A percentile compares a stretch with the other conserved stretches of the same genome.
Conservation (phyloP, 495 filamentous ascomycete species). For the Daldinia decipiens region DNA sequence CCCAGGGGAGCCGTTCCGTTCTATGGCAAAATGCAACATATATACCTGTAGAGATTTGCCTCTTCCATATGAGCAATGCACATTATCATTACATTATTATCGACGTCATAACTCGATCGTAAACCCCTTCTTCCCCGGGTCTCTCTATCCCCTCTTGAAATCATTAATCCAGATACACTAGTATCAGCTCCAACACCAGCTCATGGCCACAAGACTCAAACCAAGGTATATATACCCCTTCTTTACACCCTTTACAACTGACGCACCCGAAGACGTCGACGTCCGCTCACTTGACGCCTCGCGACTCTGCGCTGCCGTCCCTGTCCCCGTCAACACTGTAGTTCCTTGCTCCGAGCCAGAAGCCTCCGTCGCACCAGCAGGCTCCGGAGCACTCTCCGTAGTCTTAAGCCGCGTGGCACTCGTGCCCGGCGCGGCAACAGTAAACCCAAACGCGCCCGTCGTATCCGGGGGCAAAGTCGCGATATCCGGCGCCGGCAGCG, state of each 20-base stretch:
- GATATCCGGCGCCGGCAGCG: slow-evolving; percentile 25
- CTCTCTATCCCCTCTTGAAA: neutral
- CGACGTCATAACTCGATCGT: neutral
- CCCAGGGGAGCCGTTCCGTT: neutral
- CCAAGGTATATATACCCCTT: slow-evolving; percentile 14
- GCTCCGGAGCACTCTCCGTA: neutral
- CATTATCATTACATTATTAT: slow-evolving; percentile 3
- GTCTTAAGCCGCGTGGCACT: neutral
- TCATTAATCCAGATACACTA: neutral
- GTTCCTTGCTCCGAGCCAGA: neutral
- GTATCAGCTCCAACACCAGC: slow-evolving; percentile 26
- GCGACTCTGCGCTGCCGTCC: slow-evolving; percentile 3
- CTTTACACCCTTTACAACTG: neutral
- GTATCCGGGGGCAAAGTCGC: slow-evolving; percentile 14
- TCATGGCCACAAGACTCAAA: slow-evolving; percentile 11
- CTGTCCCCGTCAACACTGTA: neutral
- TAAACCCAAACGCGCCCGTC: slow-evolving; percentile 14
- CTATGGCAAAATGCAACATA: neutral
- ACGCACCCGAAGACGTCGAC: slow-evolving; percentile 21
- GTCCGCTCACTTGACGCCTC: neutral
- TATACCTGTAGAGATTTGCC: too few relatives aligned
- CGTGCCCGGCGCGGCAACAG: neutral
- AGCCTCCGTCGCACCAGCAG: neutral
- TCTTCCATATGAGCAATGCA: neutral
- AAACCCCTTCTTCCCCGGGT: too few relatives aligned